Evolutionary conservation across 2,329 filamentous ascomycete species (phyloP).

Genomic region (Xylaria sp.): DNA sequence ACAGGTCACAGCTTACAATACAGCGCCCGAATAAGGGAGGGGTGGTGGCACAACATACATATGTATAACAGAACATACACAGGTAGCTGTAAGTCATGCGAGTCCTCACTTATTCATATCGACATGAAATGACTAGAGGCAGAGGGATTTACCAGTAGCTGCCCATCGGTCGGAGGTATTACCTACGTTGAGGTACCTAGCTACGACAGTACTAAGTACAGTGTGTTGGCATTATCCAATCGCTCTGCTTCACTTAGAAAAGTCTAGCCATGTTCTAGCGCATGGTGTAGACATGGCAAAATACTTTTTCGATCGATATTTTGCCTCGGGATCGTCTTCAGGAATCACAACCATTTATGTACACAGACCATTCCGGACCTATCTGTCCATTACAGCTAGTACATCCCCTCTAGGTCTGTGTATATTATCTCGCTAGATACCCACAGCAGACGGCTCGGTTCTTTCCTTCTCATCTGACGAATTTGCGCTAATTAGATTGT

Average conservation of each 20-base stretch:
- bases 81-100: no score
- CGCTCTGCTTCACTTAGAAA: neutral
- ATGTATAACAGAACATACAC: neutral
- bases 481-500: no score
- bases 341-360: neutral
- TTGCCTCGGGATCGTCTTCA: constrained; percentile 17
- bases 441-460: neutral
- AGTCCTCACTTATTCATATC: neutral
- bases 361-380: neutral
- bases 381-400: neutral
- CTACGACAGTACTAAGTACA: neutral
- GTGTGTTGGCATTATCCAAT: neutral
- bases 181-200: neutral
- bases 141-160: no score
- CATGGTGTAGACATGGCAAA: neutral
- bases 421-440: neutral
- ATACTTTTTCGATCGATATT: constrained; percentile 4
- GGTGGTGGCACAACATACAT: neutral
- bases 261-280: neutral
- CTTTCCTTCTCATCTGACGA: neutral
- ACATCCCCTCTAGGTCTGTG: neutral
- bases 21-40: no score
- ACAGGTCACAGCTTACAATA: no score
- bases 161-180: no score
- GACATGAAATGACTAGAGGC: no score